Percentiles rank a stretch among this genome's conserved stretches.
Conservation (phyloP, 2,329 filamentous ascomycete species). For the Fusarium odoratissimum region DNA sequence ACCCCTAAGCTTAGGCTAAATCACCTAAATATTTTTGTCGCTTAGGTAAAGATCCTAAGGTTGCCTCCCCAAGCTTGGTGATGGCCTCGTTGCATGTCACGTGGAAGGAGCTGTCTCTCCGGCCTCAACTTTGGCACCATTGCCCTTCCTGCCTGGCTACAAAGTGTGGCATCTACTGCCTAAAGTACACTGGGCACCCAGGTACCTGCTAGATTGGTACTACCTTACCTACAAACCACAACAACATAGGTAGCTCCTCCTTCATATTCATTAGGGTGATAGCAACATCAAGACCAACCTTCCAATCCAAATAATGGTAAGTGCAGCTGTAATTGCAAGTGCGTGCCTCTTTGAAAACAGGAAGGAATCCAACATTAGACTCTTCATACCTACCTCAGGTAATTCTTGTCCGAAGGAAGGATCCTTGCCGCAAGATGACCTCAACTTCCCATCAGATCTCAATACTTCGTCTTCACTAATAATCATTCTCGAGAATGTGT, state of each 20-base stretch:
- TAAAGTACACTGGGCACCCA: neutral
- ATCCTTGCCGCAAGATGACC: neutral
- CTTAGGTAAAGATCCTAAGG: neutral
- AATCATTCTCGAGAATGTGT: constrained; percentile 31
- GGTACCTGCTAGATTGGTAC: neutral
- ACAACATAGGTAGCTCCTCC: neutral
- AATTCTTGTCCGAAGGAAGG: neutral
- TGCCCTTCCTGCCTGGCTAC: neutral
- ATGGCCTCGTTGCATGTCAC: constrained; percentile 18
- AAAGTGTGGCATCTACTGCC: neutral
- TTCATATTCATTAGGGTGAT: neutral
- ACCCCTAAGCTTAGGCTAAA: neutral
- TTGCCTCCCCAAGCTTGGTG: neutral
- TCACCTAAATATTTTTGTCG: neutral
- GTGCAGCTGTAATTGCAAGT: constrained; percentile 10
- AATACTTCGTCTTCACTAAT: neutral
- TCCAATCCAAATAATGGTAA: neutral
- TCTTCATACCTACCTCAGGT: neutral
- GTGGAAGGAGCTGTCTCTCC: neutral
- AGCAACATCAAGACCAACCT: neutral
- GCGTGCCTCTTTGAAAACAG: neutral
- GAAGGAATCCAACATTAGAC: neutral
- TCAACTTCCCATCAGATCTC: neutral
- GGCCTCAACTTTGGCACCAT: neutral
- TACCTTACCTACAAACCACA: too few relatives aligned